Evolutionary conservation across 2,329 filamentous ascomycete genomes (phyloP).

Genomic region (Fusarium succisae): DNA sequence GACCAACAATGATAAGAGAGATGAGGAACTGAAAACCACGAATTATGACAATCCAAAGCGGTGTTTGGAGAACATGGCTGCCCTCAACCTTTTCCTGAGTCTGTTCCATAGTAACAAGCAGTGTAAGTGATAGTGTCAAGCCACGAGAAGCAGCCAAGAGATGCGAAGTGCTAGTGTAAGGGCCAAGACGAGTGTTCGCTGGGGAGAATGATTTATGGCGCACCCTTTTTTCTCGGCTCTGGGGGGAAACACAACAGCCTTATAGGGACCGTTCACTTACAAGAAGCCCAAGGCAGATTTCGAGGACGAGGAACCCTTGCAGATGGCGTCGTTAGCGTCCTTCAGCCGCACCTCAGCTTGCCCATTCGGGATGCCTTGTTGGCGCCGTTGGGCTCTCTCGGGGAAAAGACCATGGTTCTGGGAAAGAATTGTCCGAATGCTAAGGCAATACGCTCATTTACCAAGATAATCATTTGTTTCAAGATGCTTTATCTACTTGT

Average conservation of each 20-base stretch:
- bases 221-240: neutral
- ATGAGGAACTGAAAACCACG: constrained; percentile 55
- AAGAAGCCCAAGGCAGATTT: constrained; percentile 41
- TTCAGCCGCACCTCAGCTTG: constrained; percentile 37
- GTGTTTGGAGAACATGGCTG: constrained; percentile 51
- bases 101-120: constrained; percentile 28
- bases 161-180: neutral
- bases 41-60: constrained; percentile 54
- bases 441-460: no score
- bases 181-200: neutral
- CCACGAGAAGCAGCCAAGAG: neutral
- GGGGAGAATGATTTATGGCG: neutral
- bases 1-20: constrained; percentile 54
- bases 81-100: constrained; percentile 9
- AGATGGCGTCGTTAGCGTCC: constrained; percentile 35
- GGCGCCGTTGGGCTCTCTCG: constrained; percentile 17
- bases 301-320: constrained; percentile 13
- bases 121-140: neutral
- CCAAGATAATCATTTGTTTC: no score
- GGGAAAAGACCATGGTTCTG: neutral
- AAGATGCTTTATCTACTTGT: no score
- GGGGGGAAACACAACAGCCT: constrained; percentile 1
- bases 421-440: neutral
- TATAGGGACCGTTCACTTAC: neutral
- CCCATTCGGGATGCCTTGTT: constrained; percentile 19